Evolutionary conservation across 805 yeast species (phyloP).

Genomic region (Blastobotrys muscicola): DNA sequence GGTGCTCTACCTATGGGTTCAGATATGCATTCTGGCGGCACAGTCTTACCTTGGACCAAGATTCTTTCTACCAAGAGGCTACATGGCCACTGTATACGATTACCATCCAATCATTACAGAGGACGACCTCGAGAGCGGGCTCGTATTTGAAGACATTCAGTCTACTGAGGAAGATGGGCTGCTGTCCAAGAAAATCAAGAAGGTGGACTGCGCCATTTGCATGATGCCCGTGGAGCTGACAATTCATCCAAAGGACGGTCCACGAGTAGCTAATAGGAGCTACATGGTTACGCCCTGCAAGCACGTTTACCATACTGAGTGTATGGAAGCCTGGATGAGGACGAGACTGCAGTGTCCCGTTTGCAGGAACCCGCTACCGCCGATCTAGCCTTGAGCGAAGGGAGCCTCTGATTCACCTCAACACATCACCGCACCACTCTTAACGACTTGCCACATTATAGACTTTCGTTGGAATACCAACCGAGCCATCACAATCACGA

Average conservation of each 20-base stretch:
- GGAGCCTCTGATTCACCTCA: too few relatives aligned
- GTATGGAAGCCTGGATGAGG: slow-evolving; percentile 89
- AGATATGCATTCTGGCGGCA: slow-evolving; percentile 45
- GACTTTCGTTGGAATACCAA: too few relatives aligned
- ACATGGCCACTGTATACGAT: slow-evolving; percentile 73
- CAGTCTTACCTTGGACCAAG: slow-evolving; percentile 72
- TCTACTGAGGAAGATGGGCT: slow-evolving; percentile 13
- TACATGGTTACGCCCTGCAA: slow-evolving; percentile 73
- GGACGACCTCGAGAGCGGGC: slow-evolving; percentile 51
- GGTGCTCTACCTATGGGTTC: slow-evolving; percentile 48
- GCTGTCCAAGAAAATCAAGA: slow-evolving; percentile 20
- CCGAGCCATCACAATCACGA: too few relatives aligned
- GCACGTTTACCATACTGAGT: slow-evolving; percentile 83
- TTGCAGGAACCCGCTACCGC: slow-evolving; percentile 79
- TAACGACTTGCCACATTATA: too few relatives aligned
- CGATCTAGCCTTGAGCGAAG: slow-evolving; percentile 38
- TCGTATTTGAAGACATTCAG: slow-evolving; percentile 2
- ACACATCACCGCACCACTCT: too few relatives aligned
- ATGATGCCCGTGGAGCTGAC: slow-evolving; percentile 63
- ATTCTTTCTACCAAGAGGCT: slow-evolving; percentile 66
- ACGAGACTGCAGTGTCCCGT: slow-evolving; percentile 90
- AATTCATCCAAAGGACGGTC: slow-evolving; percentile 17
- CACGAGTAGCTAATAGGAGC: slow-evolving; percentile 21
- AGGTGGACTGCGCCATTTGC: slow-evolving; percentile 78
- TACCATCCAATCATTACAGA: slow-evolving; percentile 62